A percentile compares a stretch with the other conserved stretches of the same genome.
phyloP scores from a whole-genome alignment of 139 green algal genomes.

The Chlorella sp. region DNA sequence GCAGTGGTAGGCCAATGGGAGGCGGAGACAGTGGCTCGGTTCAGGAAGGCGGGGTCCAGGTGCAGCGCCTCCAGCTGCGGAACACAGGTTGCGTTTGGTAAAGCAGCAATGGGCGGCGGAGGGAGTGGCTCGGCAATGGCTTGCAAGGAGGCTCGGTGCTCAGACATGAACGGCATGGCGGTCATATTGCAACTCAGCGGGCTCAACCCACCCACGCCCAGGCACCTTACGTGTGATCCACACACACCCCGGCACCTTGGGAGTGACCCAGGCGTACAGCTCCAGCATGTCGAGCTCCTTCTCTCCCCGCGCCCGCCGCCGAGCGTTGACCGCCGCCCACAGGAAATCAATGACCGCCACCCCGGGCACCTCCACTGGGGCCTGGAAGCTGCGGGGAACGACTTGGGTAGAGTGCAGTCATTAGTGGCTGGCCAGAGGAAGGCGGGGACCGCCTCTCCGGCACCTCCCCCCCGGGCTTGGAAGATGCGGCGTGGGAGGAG shows the following conservation, averaged over 20 bases:
- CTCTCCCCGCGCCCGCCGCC: background rate
- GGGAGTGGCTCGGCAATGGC: background rate
- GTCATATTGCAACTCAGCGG: no score
- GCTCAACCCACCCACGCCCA: no score
- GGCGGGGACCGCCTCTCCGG: no score
- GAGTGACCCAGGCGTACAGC: background rate
- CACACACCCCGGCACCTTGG: no score
- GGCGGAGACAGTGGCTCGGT: background rate
- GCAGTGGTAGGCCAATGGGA: background rate
- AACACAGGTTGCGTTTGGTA: background rate
- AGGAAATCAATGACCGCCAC: background rate
- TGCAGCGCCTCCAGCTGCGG: background rate
- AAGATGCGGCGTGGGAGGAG: no score
- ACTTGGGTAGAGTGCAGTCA: no score
- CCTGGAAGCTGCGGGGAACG: background rate
- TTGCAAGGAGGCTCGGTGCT: no score
- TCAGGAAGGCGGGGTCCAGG: constrained; percentile 2
- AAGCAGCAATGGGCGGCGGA: background rate
- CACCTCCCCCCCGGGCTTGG: no score
- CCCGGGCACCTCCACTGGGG: background rate
- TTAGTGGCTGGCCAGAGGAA: no score
- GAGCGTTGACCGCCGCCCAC: background rate
- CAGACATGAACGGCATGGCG: no score
- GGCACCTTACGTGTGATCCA: no score
- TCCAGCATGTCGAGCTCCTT: background rate